Conservation (phyloP, 768 basidiomycete species). For the Leccinum subgranulosum region DNA sequence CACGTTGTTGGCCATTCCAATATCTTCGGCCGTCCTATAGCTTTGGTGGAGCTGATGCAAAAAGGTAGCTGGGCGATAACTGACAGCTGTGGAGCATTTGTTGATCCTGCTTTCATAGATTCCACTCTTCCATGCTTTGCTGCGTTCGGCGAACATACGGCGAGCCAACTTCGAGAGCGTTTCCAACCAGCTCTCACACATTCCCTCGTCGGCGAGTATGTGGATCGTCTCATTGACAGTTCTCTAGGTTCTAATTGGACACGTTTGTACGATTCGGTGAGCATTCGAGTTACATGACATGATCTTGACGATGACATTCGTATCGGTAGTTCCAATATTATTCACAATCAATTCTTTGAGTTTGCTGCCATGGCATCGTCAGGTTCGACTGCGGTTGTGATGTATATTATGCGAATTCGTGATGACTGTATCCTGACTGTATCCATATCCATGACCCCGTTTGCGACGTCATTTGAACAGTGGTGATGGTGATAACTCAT, state of each 20-base stretch:
- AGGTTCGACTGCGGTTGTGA: background rate
- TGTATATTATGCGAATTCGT: background rate
- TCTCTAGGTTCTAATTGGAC: conserved; percentile 95
- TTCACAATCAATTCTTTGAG: conserved; percentile 81
- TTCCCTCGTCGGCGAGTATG: conserved; percentile 76
- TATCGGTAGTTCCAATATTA: conserved; percentile 82
- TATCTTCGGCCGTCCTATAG: conserved; percentile 31
- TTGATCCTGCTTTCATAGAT: conserved; percentile 43
- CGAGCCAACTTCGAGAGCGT: conserved; percentile 82
- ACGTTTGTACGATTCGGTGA: conserved; percentile 89
- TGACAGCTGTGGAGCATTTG: background rate
- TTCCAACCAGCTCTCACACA: conserved; percentile 92
- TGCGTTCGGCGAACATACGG: conserved; percentile 88
- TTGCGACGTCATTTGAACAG: background rate
- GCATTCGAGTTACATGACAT: conserved; percentile 21
- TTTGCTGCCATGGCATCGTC: background rate
- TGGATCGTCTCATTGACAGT: conserved; percentile 86
- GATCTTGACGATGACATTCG: background rate
- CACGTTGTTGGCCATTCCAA: conserved; percentile 1
- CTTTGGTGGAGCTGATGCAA: conserved; percentile 96
- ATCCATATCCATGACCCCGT: background rate
- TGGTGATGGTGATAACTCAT: background rate
- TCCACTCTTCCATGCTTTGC: conserved; percentile 89
- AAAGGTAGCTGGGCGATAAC: conserved; percentile 53
- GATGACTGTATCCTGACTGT: conserved; percentile 1